Evolutionary conservation across 2,329 filamentous ascomycete species (phyloP), one percentile per base, ranked within the genome.

Genomic region (Arthrobotrys sphaeroides): DNA sequence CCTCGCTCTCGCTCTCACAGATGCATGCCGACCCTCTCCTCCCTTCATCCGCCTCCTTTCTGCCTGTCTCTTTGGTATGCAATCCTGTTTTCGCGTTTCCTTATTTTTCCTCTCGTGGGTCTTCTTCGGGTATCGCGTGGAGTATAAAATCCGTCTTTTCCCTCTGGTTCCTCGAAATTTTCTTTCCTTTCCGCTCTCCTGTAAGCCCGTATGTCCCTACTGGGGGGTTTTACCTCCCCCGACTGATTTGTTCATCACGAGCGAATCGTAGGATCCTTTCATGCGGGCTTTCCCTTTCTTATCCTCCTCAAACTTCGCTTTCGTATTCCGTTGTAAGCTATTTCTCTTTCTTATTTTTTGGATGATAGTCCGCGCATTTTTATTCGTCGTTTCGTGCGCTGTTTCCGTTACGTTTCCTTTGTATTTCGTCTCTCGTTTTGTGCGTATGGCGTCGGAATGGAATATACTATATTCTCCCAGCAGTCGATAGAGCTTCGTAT

Each of bases 101-200:
- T 62, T 68, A 36, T 40, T 47, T 49, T 47, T n/a, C n/a, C n/a
- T n/a, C n/a, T 66, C 47, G 69, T 68, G 57, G 64, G 72, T 69
- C 36, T 68, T 45, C 53, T 67, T 67, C 47, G 72, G 72, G 72
- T 75, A 69, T 75, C 72, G 59, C 57, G 38, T 65, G 72, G 72
- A 75, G 72, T 75, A 75, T 69, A 75, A 75, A 75, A 75, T 75
- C 64, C 64, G 64, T 75, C 66, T 70, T 43, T 53, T 61, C 53
- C 42, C 40, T 45, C 31, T 22, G 7, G 28, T n/a, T 51, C 36
- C 33, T 64, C 40, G 18, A 43, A 68, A 18, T 53, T 49, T 38
- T 62, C 57, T 28, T 49, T 42, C 20, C 62, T 36, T 38, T 60
- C 47, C 42, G 59, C 38, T n/a, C 59, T 42, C 5, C 24, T 55